Percentiles rank a stretch among this genome's conserved stretches.
phyloP scores from a whole-genome alignment of 2,329 filamentous ascomycete genomes.

The Lachnellula hyalina region DNA sequence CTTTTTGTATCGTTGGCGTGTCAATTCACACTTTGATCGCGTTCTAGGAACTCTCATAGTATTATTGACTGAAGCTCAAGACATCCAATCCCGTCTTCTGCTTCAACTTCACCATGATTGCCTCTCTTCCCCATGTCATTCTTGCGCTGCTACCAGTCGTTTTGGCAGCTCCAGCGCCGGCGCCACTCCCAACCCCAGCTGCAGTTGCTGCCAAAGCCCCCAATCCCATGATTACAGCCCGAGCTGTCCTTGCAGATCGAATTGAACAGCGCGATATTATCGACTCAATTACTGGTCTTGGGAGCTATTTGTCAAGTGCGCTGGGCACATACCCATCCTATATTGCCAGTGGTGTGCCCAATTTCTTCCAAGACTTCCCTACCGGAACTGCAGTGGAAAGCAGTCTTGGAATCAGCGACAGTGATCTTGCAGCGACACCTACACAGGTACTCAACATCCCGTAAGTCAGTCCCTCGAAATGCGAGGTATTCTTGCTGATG shows the following conservation, averaged over 20 bases:
- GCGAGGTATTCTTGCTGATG: slow-evolving; percentile 6
- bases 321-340: slow-evolving; percentile 54
- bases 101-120: not conserved
- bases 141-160: slow-evolving; percentile 20
- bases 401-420: slow-evolving; percentile 53
- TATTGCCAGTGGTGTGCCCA: slow-evolving; percentile 58
- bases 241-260: slow-evolving; percentile 36
- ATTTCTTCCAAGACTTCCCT: slow-evolving; percentile 64
- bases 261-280: slow-evolving; percentile 40
- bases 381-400: slow-evolving; percentile 55
- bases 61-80: not conserved
- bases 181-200: slow-evolving; percentile 18
- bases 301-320: slow-evolving; percentile 45
- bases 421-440: slow-evolving; percentile 55
- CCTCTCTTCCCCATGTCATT: slow-evolving; percentile 8
- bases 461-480: slow-evolving; percentile 29
- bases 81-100: not conserved
- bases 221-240: slow-evolving; percentile 44
- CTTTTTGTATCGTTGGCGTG: not conserved
- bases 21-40: not conserved
- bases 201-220: slow-evolving; percentile 23
- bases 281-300: slow-evolving; percentile 42
- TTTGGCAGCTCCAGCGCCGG: slow-evolving; percentile 24
- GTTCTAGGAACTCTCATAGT: not conserved
- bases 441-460: slow-evolving; percentile 69